Conservation (phyloP, 2,329 filamentous ascomycete species). For the Parasarocladium wereldwijsianum region DNA sequence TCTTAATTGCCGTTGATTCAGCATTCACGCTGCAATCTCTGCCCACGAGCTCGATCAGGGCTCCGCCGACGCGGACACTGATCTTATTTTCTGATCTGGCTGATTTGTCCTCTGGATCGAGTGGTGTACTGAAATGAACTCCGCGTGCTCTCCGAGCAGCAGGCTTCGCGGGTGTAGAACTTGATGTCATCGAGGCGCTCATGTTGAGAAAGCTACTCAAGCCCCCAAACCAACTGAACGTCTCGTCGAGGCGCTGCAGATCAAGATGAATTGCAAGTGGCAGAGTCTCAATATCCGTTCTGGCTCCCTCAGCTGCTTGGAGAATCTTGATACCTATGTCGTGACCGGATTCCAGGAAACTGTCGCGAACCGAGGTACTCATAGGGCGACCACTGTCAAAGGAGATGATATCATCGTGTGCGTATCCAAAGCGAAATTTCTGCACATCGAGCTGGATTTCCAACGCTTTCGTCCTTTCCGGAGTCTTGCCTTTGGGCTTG, state of each 20-base stretch:
- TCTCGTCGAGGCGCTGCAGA: constrained; percentile 69
- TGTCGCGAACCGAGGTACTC: constrained; percentile 43
- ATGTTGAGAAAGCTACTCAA: constrained; percentile 83
- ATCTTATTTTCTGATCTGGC: constrained; percentile 46
- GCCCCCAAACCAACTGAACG: constrained; percentile 77
- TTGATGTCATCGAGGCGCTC: constrained; percentile 69
- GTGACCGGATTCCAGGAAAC: constrained; percentile 39
- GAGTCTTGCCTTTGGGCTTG: constrained; percentile 6
- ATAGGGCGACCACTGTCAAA: constrained; percentile 44
- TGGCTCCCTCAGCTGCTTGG: constrained; percentile 26
- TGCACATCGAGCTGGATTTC: constrained; percentile 31
- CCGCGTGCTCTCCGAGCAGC: too few species aligned
- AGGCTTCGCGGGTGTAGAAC: constrained; percentile 36
- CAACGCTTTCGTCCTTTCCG: constrained; percentile 7
- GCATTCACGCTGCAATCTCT: constrained; percentile 60
- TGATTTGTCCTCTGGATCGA: constrained; percentile 31
- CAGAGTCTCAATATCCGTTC: constrained; percentile 57
- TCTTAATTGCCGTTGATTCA: constrained; percentile 68
- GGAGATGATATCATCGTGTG: constrained; percentile 45
- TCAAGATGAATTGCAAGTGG: constrained; percentile 66
- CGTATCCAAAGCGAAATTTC: constrained; percentile 48
- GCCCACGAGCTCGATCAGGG: constrained; percentile 63
- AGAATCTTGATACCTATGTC: constrained; percentile 41
- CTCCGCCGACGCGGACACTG: constrained; percentile 62
- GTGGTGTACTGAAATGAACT: constrained; percentile 42